These are phyloP conservation scores for Pestalotiopsis fici DNA, from an alignment of 2,329 filamentous ascomycete genomes.

Conservation along the genomic window DNA sequence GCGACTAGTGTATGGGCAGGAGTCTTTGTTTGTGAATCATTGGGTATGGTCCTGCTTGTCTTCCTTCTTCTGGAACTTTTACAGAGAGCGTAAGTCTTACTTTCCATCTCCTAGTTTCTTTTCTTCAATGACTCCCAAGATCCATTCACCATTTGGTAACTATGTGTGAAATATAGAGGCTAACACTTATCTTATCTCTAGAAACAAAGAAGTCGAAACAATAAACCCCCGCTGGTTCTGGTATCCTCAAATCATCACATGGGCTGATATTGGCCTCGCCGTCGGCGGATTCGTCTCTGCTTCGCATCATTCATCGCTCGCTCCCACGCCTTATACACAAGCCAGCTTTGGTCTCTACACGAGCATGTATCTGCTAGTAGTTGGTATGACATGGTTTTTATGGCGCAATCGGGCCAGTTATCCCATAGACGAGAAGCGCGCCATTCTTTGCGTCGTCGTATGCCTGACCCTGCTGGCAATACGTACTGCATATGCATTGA, in stretches of 20 bases:
- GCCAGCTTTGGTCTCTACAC: constrained; percentile 17
- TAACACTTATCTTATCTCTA: not conserved
- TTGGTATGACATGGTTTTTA: constrained; percentile 11
- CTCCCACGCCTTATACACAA: constrained; percentile 14
- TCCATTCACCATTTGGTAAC: too few species aligned
- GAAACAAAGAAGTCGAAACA: constrained; percentile 9
- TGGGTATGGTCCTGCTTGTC: constrained; percentile 16
- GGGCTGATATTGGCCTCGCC: constrained; percentile 18
- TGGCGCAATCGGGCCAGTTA: constrained; percentile 9
- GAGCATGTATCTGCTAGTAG: constrained; percentile 17
- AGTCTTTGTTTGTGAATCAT: constrained; percentile 20
- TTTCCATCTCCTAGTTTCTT: too few species aligned
- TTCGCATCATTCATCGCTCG: constrained; percentile 13
- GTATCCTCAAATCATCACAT: constrained; percentile 20
- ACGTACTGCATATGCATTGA: too few species aligned
- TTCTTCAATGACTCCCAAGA: too few species aligned
- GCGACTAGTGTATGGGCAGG: constrained; percentile 17
- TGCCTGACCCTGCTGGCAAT: not conserved
- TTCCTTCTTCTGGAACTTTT: too few species aligned
- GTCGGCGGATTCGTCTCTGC: constrained; percentile 18
- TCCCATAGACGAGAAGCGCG: constrained; percentile 9
- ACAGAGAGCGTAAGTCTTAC: too few species aligned
- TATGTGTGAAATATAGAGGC: too few species aligned
- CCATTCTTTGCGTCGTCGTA: constrained; percentile 11
- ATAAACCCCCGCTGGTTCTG: constrained; percentile 15